A percentile compares a stretch with the other conserved stretches of the same genome.
Conservation (phyloP, 495 filamentous ascomycete species). For the Hyaloscypha variabilis region DNA sequence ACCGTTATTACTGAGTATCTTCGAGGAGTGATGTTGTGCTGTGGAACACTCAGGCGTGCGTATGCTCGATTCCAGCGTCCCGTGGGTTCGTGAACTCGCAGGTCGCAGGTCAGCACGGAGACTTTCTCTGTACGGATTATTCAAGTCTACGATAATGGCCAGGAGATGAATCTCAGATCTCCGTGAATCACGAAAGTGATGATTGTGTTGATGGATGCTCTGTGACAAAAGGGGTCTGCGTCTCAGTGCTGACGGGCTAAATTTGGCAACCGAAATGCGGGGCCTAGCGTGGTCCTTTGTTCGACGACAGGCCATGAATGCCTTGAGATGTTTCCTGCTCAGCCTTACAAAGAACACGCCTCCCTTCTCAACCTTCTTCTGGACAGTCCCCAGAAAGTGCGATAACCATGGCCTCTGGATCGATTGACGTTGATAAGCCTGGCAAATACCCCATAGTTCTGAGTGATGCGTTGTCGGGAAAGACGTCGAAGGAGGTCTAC, state of each 20-base stretch:
- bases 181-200: not conserved
- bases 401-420: constrained; percentile 8
- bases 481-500: constrained; percentile 52
- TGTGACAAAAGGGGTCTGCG: too few species aligned
- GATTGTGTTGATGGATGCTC: too few species aligned
- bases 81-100: too few species aligned
- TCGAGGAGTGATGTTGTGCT: too few species aligned
- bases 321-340: not conserved
- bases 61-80: too few species aligned
- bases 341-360: constrained; percentile 4
- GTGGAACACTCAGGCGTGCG: too few species aligned
- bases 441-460: constrained; percentile 58
- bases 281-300: constrained; percentile 1
- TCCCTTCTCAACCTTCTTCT: not conserved
- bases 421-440: constrained; percentile 37
- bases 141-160: too few species aligned
- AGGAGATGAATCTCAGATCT: too few species aligned
- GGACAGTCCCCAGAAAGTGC: not conserved
- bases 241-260: not conserved
- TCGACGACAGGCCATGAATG: not conserved
- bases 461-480: constrained; percentile 56
- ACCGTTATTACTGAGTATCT: too few species aligned
- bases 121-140: too few species aligned
- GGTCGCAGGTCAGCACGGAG: too few species aligned
- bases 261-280: constrained; percentile 1